Conservation (phyloP, 768 basidiomycete genomes). For the Macrocybe gigantea region DNA sequence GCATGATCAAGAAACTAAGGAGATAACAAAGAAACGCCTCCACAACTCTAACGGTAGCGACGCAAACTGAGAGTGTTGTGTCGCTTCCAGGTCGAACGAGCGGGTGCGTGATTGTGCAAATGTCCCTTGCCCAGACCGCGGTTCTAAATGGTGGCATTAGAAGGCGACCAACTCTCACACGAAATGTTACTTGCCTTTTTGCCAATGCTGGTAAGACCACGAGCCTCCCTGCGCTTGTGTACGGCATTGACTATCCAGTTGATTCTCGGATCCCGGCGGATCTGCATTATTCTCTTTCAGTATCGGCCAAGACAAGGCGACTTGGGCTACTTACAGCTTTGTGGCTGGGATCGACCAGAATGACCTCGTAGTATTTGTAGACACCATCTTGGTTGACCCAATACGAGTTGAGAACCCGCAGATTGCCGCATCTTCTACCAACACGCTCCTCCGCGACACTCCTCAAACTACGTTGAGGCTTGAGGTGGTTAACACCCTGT, state of each 20-base stretch:
- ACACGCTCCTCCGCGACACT: slow-evolving; percentile 98
- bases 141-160: slow-evolving; percentile 48
- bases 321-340: slow-evolving; percentile 64
- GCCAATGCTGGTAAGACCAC: slow-evolving; percentile 94
- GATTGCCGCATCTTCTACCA: slow-evolving; percentile 91
- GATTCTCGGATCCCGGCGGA: slow-evolving; percentile 94
- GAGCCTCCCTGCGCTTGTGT: slow-evolving; percentile 97
- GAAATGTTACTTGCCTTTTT: slow-evolving; percentile 66
- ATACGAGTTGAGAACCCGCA: slow-evolving; percentile 97
- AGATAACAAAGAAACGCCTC: slow-evolving; percentile 15
- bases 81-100: slow-evolving; percentile 90
- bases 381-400: slow-evolving; percentile 99
- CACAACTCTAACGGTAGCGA: slow-evolving; percentile 63
- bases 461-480: slow-evolving; percentile 90
- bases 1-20: slow-evolving; percentile 15
- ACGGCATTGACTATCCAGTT: slow-evolving; percentile 99
- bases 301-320: not conserved
- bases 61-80: slow-evolving; percentile 97
- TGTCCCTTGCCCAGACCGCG: slow-evolving; percentile 96
- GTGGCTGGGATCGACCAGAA: slow-evolving; percentile 93
- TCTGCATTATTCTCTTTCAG: slow-evolving; percentile 33
- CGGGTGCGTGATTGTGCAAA: slow-evolving; percentile 89
- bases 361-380: slow-evolving; percentile 99
- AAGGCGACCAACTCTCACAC: slow-evolving; percentile 2
- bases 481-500: slow-evolving; percentile 99